phyloP scores from a whole-genome alignment of 805 yeast species.

The Candida rishiriensis region DNA sequence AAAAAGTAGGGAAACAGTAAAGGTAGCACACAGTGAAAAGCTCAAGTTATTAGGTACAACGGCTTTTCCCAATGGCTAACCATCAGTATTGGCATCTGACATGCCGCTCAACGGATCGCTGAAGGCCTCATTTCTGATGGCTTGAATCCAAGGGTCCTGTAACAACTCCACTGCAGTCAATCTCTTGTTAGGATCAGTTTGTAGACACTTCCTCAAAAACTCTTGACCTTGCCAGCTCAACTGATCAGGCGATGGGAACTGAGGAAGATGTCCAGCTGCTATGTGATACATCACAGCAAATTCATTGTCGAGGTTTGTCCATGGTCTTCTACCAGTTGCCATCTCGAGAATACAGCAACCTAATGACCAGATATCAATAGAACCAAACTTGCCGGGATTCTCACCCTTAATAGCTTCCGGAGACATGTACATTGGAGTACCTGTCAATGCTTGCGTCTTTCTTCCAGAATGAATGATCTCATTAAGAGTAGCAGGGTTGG shows the following conservation, averaged over 20 bases:
- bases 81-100: no score
- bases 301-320: constrained; percentile 95
- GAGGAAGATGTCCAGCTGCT: constrained; percentile 92
- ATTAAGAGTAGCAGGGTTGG: constrained; percentile 12
- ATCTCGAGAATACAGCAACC: constrained; percentile 96
- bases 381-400: constrained; percentile 54
- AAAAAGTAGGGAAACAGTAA: no score
- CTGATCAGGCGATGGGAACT: constrained; percentile 74
- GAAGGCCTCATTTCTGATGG: constrained; percentile 66
- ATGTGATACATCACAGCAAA: constrained; percentile 99
- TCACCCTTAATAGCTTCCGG: constrained; percentile 92
- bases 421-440: constrained; percentile 99
- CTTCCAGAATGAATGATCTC: constrained; percentile 19
- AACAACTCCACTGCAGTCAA: constrained; percentile 81
- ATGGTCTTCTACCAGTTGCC: constrained; percentile 95
- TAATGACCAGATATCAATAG: constrained; percentile 89
- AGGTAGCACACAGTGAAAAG: no score
- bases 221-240: constrained; percentile 66
- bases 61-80: no score
- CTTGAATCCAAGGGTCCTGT: constrained; percentile 84
- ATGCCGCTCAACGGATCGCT: constrained; percentile 29
- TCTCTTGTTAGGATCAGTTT: constrained; percentile 76
- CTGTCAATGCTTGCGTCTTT: constrained; percentile 50
- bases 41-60: no score
- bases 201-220: constrained; percentile 72